Evolutionary conservation across 345 rosid genomes (phyloP).

Genomic region (Brassica incana): DNA sequence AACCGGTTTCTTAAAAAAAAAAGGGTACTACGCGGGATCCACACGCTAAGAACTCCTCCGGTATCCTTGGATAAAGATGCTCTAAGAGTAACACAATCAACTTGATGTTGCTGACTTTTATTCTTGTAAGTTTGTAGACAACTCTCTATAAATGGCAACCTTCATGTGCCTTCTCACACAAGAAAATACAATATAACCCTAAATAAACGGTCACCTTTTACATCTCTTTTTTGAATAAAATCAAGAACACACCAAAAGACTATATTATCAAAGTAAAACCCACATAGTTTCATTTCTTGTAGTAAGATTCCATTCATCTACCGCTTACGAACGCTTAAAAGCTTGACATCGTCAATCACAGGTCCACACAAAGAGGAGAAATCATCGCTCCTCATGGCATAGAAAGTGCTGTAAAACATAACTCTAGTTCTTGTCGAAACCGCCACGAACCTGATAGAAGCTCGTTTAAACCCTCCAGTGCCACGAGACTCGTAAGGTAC

Average conservation of each 20-base stretch:
- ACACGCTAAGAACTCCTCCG: too few species aligned
- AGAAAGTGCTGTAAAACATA: slow-evolving; percentile 73
- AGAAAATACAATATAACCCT: slow-evolving; percentile 33
- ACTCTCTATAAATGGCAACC: not conserved
- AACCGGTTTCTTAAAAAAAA: too few species aligned
- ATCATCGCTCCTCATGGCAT: slow-evolving; percentile 71
- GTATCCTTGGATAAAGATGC: too few species aligned
- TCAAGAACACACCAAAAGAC: slow-evolving; percentile 26
- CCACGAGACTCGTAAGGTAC: slow-evolving; percentile 71
- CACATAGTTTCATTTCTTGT: slow-evolving; percentile 19
- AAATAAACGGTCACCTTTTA: slow-evolving; percentile 8
- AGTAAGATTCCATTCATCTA: slow-evolving; percentile 13
- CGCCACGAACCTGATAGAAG: slow-evolving; percentile 55
- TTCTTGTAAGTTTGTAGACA: slow-evolving; percentile 17
- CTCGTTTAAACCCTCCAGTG: slow-evolving; percentile 72
- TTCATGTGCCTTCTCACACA: slow-evolving; percentile 33
- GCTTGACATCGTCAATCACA: slow-evolving; percentile 70
- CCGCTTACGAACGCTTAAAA: slow-evolving; percentile 48
- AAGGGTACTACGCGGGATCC: too few species aligned
- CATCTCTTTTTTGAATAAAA: slow-evolving; percentile 13
- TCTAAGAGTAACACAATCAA: not conserved
- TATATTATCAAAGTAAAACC: not conserved
- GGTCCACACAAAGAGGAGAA: slow-evolving; percentile 86
- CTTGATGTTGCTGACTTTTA: not conserved
- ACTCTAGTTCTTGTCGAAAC: slow-evolving; percentile 53